phyloP scores from a whole-genome alignment of 2,329 filamentous ascomycete species.

The Pleomassaria siparia region DNA sequence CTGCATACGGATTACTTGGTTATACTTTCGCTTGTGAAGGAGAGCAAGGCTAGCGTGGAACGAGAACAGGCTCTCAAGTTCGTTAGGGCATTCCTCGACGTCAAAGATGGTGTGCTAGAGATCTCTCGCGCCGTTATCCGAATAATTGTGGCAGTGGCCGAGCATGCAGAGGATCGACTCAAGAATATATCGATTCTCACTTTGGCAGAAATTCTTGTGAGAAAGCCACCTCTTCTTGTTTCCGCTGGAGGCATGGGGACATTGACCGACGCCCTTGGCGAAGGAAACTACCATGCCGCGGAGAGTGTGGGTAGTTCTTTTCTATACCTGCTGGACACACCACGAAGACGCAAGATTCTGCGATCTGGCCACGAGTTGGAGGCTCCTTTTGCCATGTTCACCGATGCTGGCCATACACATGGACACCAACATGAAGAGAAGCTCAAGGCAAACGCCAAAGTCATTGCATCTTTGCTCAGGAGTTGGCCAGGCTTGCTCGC shows the following conservation, averaged over 20 bases:
- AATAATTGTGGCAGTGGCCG: conserved; percentile 86
- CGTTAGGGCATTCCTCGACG: conserved; percentile 89
- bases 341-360: conserved; percentile 77
- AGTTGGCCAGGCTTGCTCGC: conserved; percentile 93
- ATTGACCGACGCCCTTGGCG: conserved; percentile 87
- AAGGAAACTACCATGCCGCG: conserved; percentile 88
- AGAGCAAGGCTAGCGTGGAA: conserved; percentile 95
- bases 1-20: conserved; percentile 93
- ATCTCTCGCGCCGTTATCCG: conserved; percentile 84
- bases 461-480: conserved; percentile 87
- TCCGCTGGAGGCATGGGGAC: conserved; percentile 82
- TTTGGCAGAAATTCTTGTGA: conserved; percentile 84
- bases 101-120: conserved; percentile 88
- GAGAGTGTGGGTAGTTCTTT: conserved; percentile 88
- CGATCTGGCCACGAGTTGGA: conserved; percentile 87
- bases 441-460: conserved; percentile 84
- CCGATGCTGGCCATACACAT: conserved; percentile 67
- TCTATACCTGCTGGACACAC: conserved; percentile 84
- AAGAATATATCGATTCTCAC: conserved; percentile 92
- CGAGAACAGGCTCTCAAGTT: conserved; percentile 97
- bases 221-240: conserved; percentile 78
- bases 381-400: conserved; percentile 84
- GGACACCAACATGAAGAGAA: conserved; percentile 58
- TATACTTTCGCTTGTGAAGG: conserved; percentile 89
- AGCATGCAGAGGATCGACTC: conserved; percentile 81